Base-by-base conservation (phyloP, 805 yeast genomes). In the Metschnikowia koreensis region DNA sequence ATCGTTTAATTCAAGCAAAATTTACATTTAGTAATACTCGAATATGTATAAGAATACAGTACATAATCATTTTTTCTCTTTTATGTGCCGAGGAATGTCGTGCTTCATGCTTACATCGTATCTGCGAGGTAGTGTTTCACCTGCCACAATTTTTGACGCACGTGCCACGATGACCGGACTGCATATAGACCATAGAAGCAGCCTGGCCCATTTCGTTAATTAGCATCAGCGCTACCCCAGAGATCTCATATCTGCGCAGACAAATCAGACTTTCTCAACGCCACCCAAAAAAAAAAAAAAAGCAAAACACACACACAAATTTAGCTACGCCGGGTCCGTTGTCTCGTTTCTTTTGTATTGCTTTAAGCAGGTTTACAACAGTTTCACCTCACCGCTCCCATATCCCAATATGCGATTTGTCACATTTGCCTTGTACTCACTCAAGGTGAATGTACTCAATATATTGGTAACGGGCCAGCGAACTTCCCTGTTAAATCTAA, bases 361-460 rank as follows among this genome's bases (percentile, higher is more conserved):
- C 34, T 31, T 31, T 6, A 6, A 12, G 10, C 12, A 31, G 13
- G 3, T 10, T 12, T 10, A 31, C 3, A 31, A 12, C 34, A 9
- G 34, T 31, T 9, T 31, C 34, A 12, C 10, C 34, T 9, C 34
- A 31, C 34, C 34, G 10, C 10, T 3, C 34, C 34, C 34, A 31
- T 10, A 9, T 10, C 34, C 34, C 15, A 41, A 40, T 9, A 73
- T 73, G 78, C 68, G 69, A 55, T 55, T 71, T 39, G 52, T 71
- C 15, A 59, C 69, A 34, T 60, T 70, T 47, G 52, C 69, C 13
- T 52, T 74, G 45, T 73, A 74, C 53, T 57, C 69, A 39, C 59
- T 74, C 42, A 74, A 74, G 56, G 59, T 70, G 43, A 74, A 74
- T 52, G 51, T 74, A 37, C 60, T 74, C 42, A 73, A 66, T 45